Conservation (phyloP, 345 rosid species). For the Carallia brachiata region DNA sequence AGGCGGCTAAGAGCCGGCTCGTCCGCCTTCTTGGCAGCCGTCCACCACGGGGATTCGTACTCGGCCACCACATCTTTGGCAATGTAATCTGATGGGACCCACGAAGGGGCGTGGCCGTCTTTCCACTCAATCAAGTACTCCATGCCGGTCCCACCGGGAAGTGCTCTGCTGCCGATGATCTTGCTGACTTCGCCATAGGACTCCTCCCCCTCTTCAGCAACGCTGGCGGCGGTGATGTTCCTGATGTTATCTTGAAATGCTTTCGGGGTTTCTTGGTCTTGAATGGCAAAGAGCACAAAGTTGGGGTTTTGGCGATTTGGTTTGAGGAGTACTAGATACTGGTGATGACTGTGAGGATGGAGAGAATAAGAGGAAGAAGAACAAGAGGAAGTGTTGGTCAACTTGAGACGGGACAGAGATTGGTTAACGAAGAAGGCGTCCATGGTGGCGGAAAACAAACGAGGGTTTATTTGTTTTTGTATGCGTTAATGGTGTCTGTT, state of each 20-base stretch:
- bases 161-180: slow-evolving; percentile 73
- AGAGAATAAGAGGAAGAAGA: slow-evolving; percentile 12
- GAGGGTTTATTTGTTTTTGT: not conserved
- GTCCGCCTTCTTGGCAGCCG: slow-evolving; percentile 87
- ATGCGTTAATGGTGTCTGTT: too few species aligned
- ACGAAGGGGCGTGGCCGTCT: slow-evolving; percentile 81
- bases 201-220: slow-evolving; percentile 19
- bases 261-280: slow-evolving; percentile 46
- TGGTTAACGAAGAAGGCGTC: slow-evolving; percentile 48
- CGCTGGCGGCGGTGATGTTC: not conserved
- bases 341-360: slow-evolving; percentile 20
- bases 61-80: slow-evolving; percentile 87
- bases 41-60: slow-evolving; percentile 94
- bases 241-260: slow-evolving; percentile 15
- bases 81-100: slow-evolving; percentile 68
- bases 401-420: slow-evolving; percentile 44
- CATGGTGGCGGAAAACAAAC: slow-evolving; percentile 31
- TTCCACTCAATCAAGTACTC: slow-evolving; percentile 90
- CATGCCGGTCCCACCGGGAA: slow-evolving; percentile 49
- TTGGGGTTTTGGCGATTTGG: slow-evolving; percentile 4
- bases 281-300: slow-evolving; percentile 37
- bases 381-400: slow-evolving; percentile 3
- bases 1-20: slow-evolving; percentile 47
- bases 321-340: slow-evolving; percentile 10
- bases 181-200: slow-evolving; percentile 72